These are phyloP conservation scores for Quercus agrifolia DNA, from an alignment of 306 rosid species.

Conservation along the genomic window DNA sequence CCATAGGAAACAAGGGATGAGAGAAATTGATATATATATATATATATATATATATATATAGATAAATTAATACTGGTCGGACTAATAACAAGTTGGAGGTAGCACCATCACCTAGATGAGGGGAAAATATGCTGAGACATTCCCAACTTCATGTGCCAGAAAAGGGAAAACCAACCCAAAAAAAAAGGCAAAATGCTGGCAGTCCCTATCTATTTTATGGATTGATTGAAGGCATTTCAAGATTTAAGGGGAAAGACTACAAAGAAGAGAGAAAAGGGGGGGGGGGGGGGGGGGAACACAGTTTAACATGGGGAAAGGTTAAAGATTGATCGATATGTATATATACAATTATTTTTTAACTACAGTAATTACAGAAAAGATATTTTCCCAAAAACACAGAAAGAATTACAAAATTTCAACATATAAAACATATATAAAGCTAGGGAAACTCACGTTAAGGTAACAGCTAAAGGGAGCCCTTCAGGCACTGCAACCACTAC, in stretches of 20 bases:
- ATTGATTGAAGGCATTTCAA: background rate
- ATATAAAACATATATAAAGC: background rate
- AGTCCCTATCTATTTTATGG: background rate
- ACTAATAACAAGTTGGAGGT: background rate
- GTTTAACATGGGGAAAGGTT: too few relatives aligned
- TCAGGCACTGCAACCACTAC: conserved; percentile 98
- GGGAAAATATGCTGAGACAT: background rate
- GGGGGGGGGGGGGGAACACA: too few relatives aligned
- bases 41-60: too few relatives aligned
- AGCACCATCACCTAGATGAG: background rate
- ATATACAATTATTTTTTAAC: too few relatives aligned
- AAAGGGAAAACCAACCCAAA: background rate
- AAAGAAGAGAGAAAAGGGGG: too few relatives aligned
- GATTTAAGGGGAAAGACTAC: too few relatives aligned
- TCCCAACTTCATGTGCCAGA: background rate
- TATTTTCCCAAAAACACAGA: background rate
- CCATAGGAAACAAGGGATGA: background rate
- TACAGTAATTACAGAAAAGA: background rate
- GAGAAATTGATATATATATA: background rate
- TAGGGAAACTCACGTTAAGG: conserved; percentile 71
- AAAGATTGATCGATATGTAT: too few relatives aligned
- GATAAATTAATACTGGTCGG: background rate
- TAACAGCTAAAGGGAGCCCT: conserved; percentile 94
- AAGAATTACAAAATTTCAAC: background rate
- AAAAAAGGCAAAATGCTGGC: background rate